Percentiles rank a stretch among this genome's conserved stretches.
These are phyloP conservation scores for Lepidium campestre DNA, from an alignment of 441 rosid species.

Conservation along the genomic window DNA sequence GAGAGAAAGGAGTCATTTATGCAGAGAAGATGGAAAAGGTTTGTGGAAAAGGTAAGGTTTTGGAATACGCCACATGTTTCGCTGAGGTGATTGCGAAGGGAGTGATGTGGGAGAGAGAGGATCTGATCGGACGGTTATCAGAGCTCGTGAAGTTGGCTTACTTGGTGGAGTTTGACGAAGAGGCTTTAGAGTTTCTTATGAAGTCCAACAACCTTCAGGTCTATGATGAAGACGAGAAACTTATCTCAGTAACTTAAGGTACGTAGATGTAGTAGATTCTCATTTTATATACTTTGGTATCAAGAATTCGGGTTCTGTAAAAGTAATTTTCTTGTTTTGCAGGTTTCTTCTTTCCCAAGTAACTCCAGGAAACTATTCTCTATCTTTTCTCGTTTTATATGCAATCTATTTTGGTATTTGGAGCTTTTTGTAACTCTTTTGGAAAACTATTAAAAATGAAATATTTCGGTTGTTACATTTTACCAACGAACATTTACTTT, in stretches of 20 bases:
- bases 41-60: conserved; percentile 29
- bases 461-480: background rate
- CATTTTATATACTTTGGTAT: background rate
- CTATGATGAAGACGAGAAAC: conserved; percentile 51
- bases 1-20: conserved; percentile 37
- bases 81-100: conserved; percentile 53
- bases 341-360: background rate
- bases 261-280: background rate
- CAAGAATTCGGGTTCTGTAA: background rate
- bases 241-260: conserved; percentile 31
- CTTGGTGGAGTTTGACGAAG: conserved; percentile 50
- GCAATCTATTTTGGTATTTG: background rate
- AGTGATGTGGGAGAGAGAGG: conserved; percentile 56
- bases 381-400: background rate
- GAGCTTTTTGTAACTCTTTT: background rate
- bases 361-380: background rate
- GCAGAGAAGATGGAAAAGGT: conserved; percentile 38
- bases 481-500: conserved; percentile 14
- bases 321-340: background rate
- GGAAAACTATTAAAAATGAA: background rate
- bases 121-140: conserved; percentile 34
- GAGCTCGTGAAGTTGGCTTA: conserved; percentile 59
- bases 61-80: conserved; percentile 51
- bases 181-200: conserved; percentile 50
- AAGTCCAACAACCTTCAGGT: conserved; percentile 56